These are phyloP conservation scores for Bipolaris victoriae DNA, from an alignment of 2,329 filamentous ascomycete genomes.

Conservation along the genomic window DNA sequence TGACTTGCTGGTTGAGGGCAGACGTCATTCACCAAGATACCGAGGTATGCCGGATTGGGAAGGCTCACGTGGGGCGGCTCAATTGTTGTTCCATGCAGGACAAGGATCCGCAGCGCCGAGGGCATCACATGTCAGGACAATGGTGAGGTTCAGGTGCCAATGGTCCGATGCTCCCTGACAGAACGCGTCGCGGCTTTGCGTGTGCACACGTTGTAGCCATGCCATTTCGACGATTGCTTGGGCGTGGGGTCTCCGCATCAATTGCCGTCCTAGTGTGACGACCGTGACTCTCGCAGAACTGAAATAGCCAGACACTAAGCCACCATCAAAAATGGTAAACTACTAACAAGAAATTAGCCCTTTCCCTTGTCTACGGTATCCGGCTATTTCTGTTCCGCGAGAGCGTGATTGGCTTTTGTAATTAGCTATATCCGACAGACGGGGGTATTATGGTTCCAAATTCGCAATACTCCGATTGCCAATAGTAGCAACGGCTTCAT, in stretches of 20 bases:
- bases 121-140: constrained; percentile 22
- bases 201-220: neutral
- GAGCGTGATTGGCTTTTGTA: no score
- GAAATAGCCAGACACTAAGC: constrained; percentile 1
- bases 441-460: no score
- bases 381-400: no score
- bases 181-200: neutral
- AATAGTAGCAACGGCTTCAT: no score
- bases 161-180: constrained; percentile 16
- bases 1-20: constrained; percentile 33
- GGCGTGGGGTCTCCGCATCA: constrained; percentile 15
- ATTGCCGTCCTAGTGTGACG: constrained; percentile 6
- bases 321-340: no score
- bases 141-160: constrained; percentile 21
- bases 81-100: neutral
- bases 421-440: no score
- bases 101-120: constrained; percentile 2
- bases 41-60: constrained; percentile 33
- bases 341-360: no score
- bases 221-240: neutral
- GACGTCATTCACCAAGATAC: constrained; percentile 39
- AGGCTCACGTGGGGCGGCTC: constrained; percentile 19
- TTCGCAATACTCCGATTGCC: no score
- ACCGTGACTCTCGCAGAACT: constrained; percentile 55
- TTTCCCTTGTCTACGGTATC: no score